Percentiles rank a stretch among this genome's conserved stretches.
Evolutionary conservation across 371 early-diverging fungal genomes (phyloP).

Genomic region (Lichtheimia ramosa): DNA sequence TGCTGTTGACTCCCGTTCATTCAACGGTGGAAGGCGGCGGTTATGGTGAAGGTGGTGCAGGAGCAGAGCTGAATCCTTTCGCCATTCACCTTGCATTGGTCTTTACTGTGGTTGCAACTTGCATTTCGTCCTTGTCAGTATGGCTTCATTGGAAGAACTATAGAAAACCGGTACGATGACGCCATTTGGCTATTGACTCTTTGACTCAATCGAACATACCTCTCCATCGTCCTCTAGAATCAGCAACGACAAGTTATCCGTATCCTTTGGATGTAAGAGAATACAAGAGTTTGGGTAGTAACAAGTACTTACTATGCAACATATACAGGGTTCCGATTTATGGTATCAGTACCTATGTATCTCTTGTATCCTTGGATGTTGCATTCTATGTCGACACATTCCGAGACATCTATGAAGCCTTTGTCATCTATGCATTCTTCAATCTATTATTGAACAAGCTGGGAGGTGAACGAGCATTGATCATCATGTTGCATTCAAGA

Average conservation of each 20-base stretch:
- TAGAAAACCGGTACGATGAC: conserved; percentile 72
- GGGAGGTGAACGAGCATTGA: conserved; percentile 89
- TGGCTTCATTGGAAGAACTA: conserved; percentile 91
- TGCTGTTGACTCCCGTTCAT: conserved; percentile 9
- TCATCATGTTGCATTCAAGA: conserved; percentile 75
- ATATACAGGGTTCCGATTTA: conserved; percentile 85
- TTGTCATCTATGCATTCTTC: conserved; percentile 96
- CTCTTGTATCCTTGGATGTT: conserved; percentile 69
- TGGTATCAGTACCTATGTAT: conserved; percentile 82
- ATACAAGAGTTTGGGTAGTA: neutral
- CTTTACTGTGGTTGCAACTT: conserved; percentile 62
- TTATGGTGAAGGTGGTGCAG: conserved; percentile 59
- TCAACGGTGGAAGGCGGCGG: conserved; percentile 5
- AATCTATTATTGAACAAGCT: conserved; percentile 85
- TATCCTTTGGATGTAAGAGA: conserved; percentile 82
- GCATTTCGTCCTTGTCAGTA: conserved; percentile 73
- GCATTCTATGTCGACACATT: conserved; percentile 91
- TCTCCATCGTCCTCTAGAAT: conserved; percentile 36
- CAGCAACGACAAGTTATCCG: conserved; percentile 87
- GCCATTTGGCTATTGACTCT: neutral
- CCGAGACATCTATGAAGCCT: conserved; percentile 95
- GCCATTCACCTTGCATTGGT: conserved; percentile 57
- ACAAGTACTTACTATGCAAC: neutral
- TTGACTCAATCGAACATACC: no score
- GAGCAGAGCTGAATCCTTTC: conserved; percentile 52